Evolutionary conservation across 2,329 filamentous ascomycete species (phyloP).

Genomic region (Aureobasidium sp.): DNA sequence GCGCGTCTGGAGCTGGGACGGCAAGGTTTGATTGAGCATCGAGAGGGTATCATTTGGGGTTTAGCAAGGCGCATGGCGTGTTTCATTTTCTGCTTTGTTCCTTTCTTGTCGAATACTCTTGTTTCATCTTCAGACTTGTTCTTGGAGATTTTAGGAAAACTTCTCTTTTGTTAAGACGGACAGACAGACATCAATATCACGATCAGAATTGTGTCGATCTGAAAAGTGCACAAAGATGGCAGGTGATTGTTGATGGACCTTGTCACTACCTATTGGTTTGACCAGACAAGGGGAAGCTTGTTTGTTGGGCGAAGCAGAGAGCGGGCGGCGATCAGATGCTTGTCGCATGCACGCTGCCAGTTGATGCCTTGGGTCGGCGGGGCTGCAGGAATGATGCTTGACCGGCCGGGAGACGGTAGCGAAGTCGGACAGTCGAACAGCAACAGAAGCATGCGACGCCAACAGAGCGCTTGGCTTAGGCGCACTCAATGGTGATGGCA

Average conservation of each 20-base stretch:
- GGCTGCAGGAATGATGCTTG: not conserved
- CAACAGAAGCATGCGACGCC: not conserved
- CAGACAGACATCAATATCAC: not conserved
- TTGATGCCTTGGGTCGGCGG: not conserved
- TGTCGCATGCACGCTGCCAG: not conserved
- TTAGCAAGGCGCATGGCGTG: conserved; percentile 13
- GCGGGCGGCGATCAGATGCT: not conserved
- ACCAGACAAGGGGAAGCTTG: not conserved
- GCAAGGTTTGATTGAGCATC: conserved; percentile 16
- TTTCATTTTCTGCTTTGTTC: conserved; percentile 10
- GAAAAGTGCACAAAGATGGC: not conserved
- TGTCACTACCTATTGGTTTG: no score
- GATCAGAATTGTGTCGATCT: not conserved
- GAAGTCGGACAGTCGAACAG: not conserved
- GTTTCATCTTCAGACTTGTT: not conserved
- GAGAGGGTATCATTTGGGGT: not conserved
- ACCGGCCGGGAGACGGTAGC: not conserved
- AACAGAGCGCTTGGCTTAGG: not conserved
- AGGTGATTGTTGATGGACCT: not conserved
- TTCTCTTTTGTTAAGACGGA: not conserved
- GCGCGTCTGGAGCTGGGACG: conserved; percentile 31
- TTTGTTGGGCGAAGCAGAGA: not conserved
- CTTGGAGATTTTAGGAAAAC: not conserved
- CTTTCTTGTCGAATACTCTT: not conserved
- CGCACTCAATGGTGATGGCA: not conserved